These are phyloP conservation scores for Oryza australiensis DNA, from an alignment of 176 grass and related monocot genomes.

Conservation along the genomic window DNA sequence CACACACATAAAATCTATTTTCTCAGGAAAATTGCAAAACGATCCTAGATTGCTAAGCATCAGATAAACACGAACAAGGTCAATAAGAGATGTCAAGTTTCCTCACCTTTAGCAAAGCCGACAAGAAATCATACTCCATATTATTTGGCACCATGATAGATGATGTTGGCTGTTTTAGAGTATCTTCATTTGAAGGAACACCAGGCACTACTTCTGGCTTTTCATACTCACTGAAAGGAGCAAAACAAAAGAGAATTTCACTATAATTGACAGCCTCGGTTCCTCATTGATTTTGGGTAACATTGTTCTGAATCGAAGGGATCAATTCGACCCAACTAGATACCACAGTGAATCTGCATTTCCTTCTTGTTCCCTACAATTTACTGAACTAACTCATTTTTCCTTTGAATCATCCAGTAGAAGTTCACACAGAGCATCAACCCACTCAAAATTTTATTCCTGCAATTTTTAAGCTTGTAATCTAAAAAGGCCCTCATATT, in stretches of 20 bases:
- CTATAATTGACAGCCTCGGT: not conserved
- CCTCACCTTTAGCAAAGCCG: conserved; percentile 36
- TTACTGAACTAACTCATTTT: not conserved
- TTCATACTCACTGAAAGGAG: conserved; percentile 52
- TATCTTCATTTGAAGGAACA: conserved; percentile 43
- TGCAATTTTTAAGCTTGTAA: not conserved
- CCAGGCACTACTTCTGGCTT: conserved; percentile 47
- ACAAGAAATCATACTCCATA: conserved; percentile 29
- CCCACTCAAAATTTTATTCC: not conserved
- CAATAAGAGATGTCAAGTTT: not conserved
- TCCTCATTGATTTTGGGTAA: not conserved
- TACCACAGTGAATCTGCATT: not conserved
- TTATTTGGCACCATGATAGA: conserved; percentile 4
- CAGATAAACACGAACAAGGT: not conserved
- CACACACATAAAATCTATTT: not conserved
- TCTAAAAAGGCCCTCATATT: not conserved
- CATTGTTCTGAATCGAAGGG: not conserved
- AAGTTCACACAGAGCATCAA: not conserved
- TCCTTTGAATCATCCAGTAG: not conserved
- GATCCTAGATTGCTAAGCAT: not conserved
- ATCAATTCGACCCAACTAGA: conserved; percentile 12
- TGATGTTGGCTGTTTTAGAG: conserved; percentile 34
- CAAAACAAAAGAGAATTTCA: conserved; percentile 22
- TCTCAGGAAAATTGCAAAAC: conserved; percentile 1
- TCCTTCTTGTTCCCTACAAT: conserved; percentile 5